Base-by-base conservation (phyloP, 768 basidiomycete species). In the Xerocomus potaroensis region DNA sequence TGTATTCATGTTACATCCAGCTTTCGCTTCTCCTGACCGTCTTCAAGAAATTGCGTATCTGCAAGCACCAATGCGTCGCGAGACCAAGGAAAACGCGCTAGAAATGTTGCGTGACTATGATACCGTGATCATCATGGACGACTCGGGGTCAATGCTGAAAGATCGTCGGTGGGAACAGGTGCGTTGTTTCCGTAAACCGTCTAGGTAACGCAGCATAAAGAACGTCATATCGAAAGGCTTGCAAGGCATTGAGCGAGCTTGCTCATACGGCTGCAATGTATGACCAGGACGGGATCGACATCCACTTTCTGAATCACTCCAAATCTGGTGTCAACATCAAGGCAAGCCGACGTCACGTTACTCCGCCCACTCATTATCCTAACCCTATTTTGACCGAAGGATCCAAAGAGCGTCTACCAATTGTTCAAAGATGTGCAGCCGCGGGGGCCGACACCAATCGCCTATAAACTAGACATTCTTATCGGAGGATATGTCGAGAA, bases 61-160 rank as follows among this genome's bases (percentile, higher is more conserved):
- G 12, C 51, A 51, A 21, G 47, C 58, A 5, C 66, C 66, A 0
- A 50, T 66, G 53, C 57, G 58, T 14, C 49, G 45, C 3, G 56
- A 66, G 18, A 66, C 61, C 0, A 52, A 48, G 35, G 66, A 66
- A 44, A 51, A 66, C 11, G 66, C 61, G 1, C 41, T 66, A 1
- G 62, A 73, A 24, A 68, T 62, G 27, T 58, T 81, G 5, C 53
- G 61, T 24, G 60, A 70, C 43, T 83, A 79, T 49, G 71, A 83
- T 45, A 83, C 80, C 0, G 71, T 81, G 10, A 63, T 83, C 35
- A 59, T 84, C 32, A 68, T 84, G 44, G 80, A 82, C 59, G 82
- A 84, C 58, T 83, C 82, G 4, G 61, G 60, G 7, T 81, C 80
- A 3, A 83, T 84, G 82, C 47, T 54, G 15, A 38, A 41, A 5